These are phyloP conservation scores for Aspergillus ochraceoroseus DNA, from an alignment of 2,329 filamentous ascomycete genomes.

Conservation along the genomic window DNA sequence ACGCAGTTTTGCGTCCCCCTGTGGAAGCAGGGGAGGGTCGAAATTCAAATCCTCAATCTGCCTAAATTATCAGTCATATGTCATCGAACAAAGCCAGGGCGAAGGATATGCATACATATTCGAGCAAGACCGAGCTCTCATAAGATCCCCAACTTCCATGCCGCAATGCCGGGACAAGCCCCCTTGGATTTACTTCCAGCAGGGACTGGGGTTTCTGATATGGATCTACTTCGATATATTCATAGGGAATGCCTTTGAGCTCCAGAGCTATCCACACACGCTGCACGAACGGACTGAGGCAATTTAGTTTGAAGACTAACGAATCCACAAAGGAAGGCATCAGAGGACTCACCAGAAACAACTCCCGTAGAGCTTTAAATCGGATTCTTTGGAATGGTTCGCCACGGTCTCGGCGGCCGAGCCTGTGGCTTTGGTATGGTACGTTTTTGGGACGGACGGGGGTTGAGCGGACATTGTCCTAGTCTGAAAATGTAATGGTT, in stretches of 20 bases:
- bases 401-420: slow-evolving; percentile 63
- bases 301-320: slow-evolving; percentile 17
- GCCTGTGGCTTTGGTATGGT: slow-evolving; percentile 68
- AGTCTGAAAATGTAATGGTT: slow-evolving; percentile 19
- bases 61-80: slow-evolving; percentile 1
- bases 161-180: slow-evolving; percentile 68
- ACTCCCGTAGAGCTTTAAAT: slow-evolving; percentile 73
- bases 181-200: slow-evolving; percentile 69
- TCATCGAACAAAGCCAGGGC: neutral
- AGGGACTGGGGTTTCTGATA: slow-evolving; percentile 67
- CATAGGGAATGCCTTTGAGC: slow-evolving; percentile 69
- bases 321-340: slow-evolving; percentile 5
- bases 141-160: slow-evolving; percentile 78
- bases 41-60: slow-evolving; percentile 68
- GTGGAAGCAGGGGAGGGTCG: slow-evolving; percentile 59
- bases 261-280: slow-evolving; percentile 86
- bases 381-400: slow-evolving; percentile 63
- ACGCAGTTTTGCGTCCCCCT: slow-evolving; percentile 58
- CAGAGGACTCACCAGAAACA: slow-evolving; percentile 66
- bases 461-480: slow-evolving; percentile 47
- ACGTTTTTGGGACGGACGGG: slow-evolving; percentile 57
- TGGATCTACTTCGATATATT: slow-evolving; percentile 81
- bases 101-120: slow-evolving; percentile 62
- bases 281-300: slow-evolving; percentile 71
- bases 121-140: slow-evolving; percentile 75